Percentiles rank a stretch among this genome's conserved stretches.
Evolutionary conservation across 257 asterid genomes (phyloP).

Genomic region (Ligustrum vulgare): DNA sequence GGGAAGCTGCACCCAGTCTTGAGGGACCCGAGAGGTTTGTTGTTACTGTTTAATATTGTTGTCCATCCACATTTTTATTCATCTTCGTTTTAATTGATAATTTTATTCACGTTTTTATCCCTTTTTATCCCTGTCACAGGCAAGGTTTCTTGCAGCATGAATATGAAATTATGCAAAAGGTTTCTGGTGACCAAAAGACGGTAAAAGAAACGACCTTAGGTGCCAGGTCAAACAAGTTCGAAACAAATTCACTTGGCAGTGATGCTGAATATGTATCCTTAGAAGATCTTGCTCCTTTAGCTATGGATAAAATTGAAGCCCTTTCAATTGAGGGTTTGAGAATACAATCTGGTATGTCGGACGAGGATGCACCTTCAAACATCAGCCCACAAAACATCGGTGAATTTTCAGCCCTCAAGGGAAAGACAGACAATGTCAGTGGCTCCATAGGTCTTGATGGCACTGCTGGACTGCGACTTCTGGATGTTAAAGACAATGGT

Average conservation of each 20-base stretch:
- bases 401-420: slow-evolving; percentile 75
- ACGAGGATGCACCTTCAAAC: slow-evolving; percentile 67
- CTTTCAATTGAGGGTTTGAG: slow-evolving; percentile 71
- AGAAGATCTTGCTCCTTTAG: slow-evolving; percentile 93
- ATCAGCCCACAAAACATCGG: slow-evolving; percentile 62
- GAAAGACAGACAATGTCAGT: slow-evolving; percentile 45
- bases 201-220: slow-evolving; percentile 21
- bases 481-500: slow-evolving; percentile 71
- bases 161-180: slow-evolving; percentile 30
- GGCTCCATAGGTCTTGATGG: slow-evolving; percentile 85
- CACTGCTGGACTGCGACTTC: slow-evolving; percentile 73
- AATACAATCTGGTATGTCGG: slow-evolving; percentile 89
- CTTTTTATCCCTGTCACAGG: slow-evolving; percentile 47
- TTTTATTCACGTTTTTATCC: slow-evolving; percentile 16
- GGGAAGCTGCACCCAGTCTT: slow-evolving; percentile 63
- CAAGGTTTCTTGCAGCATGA: slow-evolving; percentile 43
- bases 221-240: slow-evolving; percentile 31
- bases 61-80: background rate
- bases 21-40: slow-evolving; percentile 74
- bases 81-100: background rate
- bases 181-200: slow-evolving; percentile 29
- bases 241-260: slow-evolving; percentile 32
- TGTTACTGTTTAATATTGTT: slow-evolving; percentile 6
- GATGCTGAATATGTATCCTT: slow-evolving; percentile 70
- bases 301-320: slow-evolving; percentile 86